Conservation (phyloP, 2,329 filamentous ascomycete genomes). For the Bretziella fagacearum region DNA sequence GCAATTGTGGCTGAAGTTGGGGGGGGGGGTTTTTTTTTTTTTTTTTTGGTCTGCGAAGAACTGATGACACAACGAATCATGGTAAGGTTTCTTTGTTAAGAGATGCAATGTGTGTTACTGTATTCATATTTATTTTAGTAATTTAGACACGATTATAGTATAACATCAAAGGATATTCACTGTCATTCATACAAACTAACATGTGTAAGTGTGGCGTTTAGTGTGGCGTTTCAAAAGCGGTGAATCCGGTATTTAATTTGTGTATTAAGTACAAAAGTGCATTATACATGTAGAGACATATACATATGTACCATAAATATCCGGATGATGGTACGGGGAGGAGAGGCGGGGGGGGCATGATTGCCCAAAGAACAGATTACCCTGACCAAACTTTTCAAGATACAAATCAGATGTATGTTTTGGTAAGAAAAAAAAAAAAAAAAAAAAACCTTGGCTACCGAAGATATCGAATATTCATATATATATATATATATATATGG, state of each 20-base stretch:
- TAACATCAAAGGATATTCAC: too few relatives aligned
- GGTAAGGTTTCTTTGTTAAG: neutral
- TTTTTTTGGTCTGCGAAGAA: too few relatives aligned
- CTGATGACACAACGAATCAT: neutral
- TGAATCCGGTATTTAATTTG: neutral
- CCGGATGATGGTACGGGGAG: too few relatives aligned
- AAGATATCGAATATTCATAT: too few relatives aligned
- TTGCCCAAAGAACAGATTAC: neutral
- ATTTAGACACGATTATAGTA: neutral
- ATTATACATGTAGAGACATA: neutral
- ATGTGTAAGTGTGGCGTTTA: neutral
- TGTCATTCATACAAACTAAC: neutral
- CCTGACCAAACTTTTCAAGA: neutral
- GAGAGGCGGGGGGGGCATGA: too few relatives aligned
- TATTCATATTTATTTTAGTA: neutral
- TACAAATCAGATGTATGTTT: neutral
- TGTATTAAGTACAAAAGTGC: neutral
- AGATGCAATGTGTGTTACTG: neutral
- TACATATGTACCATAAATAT: too few relatives aligned
- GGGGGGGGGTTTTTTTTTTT: neutral
- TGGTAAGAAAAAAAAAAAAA: neutral
- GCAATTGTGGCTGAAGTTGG: slow-evolving; percentile 10
- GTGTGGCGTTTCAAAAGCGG: neutral
- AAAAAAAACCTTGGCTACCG: neutral
- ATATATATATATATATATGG: too few relatives aligned